Evolutionary conservation across 768 basidiomycete genomes (phyloP).

Genomic region (Boletales sp.): DNA sequence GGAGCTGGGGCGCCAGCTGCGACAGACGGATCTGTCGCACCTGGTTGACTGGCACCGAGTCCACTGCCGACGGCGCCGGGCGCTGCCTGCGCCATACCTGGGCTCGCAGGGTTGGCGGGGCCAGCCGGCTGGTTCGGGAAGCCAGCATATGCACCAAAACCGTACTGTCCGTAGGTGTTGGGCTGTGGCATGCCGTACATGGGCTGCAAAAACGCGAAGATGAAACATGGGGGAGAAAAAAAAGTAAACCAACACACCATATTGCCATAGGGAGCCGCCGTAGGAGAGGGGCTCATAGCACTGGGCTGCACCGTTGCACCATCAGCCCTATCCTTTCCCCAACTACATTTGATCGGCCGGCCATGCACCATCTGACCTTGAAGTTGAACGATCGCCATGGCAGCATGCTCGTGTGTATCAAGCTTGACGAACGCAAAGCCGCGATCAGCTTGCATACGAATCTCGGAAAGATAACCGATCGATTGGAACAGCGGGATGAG

Average conservation of each 20-base stretch:
- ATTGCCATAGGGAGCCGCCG: slow-evolving; percentile 66
- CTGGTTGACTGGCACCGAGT: slow-evolving; percentile 53
- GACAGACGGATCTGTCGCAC: slow-evolving; percentile 52
- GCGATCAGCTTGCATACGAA: slow-evolving; percentile 98
- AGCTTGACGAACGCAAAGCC: slow-evolving; percentile 99
- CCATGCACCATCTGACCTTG: slow-evolving; percentile 98
- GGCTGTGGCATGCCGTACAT: slow-evolving; percentile 92
- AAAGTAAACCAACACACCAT: slow-evolving; percentile 47
- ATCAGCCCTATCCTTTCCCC: slow-evolving; percentile 94
- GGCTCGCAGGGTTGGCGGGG: slow-evolving; percentile 41
- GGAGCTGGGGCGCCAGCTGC: slow-evolving; percentile 47
- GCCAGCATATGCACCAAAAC: slow-evolving; percentile 69
- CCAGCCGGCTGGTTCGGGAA: slow-evolving; percentile 60
- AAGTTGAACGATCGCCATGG: slow-evolving; percentile 95
- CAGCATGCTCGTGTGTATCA: slow-evolving; percentile 97
- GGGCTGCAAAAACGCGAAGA: slow-evolving; percentile 43
- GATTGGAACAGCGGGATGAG: slow-evolving; percentile 98
- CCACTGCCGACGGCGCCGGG: slow-evolving; percentile 51
- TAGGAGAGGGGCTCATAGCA: slow-evolving; percentile 59
- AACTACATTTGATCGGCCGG: slow-evolving; percentile 95
- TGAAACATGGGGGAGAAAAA: neutral
- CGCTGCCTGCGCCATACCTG: slow-evolving; percentile 55
- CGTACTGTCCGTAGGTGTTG: slow-evolving; percentile 68
- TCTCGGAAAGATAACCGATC: slow-evolving; percentile 97
- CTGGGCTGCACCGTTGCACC: slow-evolving; percentile 52